A percentile compares a stretch with the other conserved stretches of the same genome.
phyloP scores from a whole-genome alignment of 192 early-diverging fungal species.

The Chytriomyces confervae region DNA sequence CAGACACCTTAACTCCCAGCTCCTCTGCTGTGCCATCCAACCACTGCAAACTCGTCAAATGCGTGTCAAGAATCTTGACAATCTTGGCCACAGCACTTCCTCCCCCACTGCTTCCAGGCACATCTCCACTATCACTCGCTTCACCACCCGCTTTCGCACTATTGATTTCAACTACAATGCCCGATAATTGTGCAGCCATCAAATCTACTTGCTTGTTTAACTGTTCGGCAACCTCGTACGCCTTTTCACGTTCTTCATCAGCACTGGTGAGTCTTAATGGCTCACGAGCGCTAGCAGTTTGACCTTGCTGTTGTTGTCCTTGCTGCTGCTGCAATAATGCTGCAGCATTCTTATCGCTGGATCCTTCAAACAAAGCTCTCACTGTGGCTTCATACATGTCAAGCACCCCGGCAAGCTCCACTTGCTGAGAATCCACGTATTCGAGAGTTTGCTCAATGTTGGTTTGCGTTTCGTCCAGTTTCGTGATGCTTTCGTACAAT shows the following conservation, averaged over 20 bases:
- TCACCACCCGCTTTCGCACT: slow-evolving; percentile 50
- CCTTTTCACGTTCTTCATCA: slow-evolving; percentile 84
- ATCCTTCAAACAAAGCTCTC: slow-evolving; percentile 38
- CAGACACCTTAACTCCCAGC: slow-evolving; percentile 64
- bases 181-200: slow-evolving; percentile 76
- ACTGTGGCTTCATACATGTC: slow-evolving; percentile 82
- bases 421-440: slow-evolving; percentile 87
- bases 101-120: slow-evolving; percentile 17
- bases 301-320: neutral
- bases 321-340: slow-evolving; percentile 37
- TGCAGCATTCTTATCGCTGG: neutral
- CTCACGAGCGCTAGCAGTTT: neutral
- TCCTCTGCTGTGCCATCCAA: slow-evolving; percentile 72
- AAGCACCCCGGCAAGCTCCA: slow-evolving; percentile 76
- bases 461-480: slow-evolving; percentile 75
- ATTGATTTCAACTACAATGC: slow-evolving; percentile 90
- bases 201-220: slow-evolving; percentile 88
- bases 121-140: slow-evolving; percentile 40
- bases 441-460: slow-evolving; percentile 85
- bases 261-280: slow-evolving; percentile 59
- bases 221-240: slow-evolving; percentile 85
- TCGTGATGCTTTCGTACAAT: slow-evolving; percentile 74
- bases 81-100: slow-evolving; percentile 71
- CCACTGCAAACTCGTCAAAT: slow-evolving; percentile 93
- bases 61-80: slow-evolving; percentile 86